Evolutionary conservation across 257 asterid species (phyloP), one percentile per base, ranked within the genome.

Genomic region (Solanum chilense): DNA sequence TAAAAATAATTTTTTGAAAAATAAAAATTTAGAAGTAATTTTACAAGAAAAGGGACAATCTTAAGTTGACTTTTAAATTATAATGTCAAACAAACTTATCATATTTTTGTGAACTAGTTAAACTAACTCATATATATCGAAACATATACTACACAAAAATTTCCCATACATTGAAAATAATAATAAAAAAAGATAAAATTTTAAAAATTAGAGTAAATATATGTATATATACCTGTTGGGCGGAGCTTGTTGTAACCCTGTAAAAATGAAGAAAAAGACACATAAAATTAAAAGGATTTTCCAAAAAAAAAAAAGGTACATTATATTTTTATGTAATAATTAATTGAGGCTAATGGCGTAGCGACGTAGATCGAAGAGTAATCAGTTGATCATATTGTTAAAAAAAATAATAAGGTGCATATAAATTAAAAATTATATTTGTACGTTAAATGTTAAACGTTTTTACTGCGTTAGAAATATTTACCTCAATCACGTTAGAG

Each of bases 171-270:
- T 73, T 13, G 35, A 56, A 21, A 52, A 23, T 10, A 4, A 13
- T n/a, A 9, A 7, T 16, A 70, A 12, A 15, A 21, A 15, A 3
- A 1, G 1, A 58, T 3, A 20, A 20, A 56, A 8, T 3, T 13
- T 20, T 11, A 4, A 62, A 20, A 20, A 64, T 42, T 12, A 42
- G 29, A 23, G 69, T 60, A 23, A 60, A 69, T 69, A 69, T 68
- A 37, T 20, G 6, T 66, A 21, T 21, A 62, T 14, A 29, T 47
- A 91, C 92, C 92, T 77, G 4, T 3, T 7, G 92, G 89, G 9
- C 74, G 89, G 60, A 91, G 88, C 31, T n/a, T 83, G 21, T 88
- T 83, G 87, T 91, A 86, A 62, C 90, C 92, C 91, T 91, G 82
- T 8, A 31, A 42, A 76, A 56, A 47, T 47, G 37, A 31, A 60